These are phyloP conservation scores for Xerocomus spinulosus DNA, from an alignment of 768 basidiomycete species.

Conservation along the genomic window DNA sequence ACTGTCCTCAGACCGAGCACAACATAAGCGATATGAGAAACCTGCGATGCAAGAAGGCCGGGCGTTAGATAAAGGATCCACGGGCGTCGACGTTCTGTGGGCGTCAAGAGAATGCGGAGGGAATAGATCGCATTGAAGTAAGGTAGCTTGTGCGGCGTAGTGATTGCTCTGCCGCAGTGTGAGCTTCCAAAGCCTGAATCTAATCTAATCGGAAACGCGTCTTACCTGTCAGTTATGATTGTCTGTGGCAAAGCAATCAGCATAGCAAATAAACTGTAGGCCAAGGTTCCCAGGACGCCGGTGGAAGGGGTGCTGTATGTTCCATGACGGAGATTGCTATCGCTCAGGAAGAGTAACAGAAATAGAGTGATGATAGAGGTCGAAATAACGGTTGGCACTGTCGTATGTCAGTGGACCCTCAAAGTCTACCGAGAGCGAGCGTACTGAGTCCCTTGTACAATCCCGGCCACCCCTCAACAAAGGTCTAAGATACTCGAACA, in stretches of 20 bases:
- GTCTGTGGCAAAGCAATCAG: conserved; percentile 63
- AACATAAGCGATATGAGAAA: conserved; percentile 42
- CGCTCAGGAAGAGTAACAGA: conserved; percentile 54
- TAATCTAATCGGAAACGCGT: neutral
- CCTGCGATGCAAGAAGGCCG: conserved; percentile 46
- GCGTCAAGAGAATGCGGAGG: conserved; percentile 69
- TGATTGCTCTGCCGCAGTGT: conserved; percentile 56
- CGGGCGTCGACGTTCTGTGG: conserved; percentile 72
- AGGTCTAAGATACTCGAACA: neutral
- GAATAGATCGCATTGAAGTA: conserved; percentile 55
- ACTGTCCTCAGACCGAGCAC: conserved; percentile 41
- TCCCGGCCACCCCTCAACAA: conserved; percentile 57
- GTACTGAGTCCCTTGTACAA: conserved; percentile 76
- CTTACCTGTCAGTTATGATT: conserved; percentile 74
- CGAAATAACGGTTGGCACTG: conserved; percentile 47
- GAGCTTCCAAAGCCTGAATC: neutral
- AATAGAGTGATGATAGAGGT: conserved; percentile 55
- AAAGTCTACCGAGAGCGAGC: conserved; percentile 15
- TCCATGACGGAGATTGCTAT: conserved; percentile 56
- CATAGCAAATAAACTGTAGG: conserved; percentile 63
- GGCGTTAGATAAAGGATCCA: conserved; percentile 83
- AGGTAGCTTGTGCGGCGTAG: conserved; percentile 73
- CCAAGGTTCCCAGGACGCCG: conserved; percentile 55
- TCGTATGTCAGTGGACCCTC: conserved; percentile 39
- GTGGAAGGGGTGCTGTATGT: conserved; percentile 60